Base-by-base conservation (phyloP, 768 basidiomycete species). In the Dioszegia aurantiaca region DNA sequence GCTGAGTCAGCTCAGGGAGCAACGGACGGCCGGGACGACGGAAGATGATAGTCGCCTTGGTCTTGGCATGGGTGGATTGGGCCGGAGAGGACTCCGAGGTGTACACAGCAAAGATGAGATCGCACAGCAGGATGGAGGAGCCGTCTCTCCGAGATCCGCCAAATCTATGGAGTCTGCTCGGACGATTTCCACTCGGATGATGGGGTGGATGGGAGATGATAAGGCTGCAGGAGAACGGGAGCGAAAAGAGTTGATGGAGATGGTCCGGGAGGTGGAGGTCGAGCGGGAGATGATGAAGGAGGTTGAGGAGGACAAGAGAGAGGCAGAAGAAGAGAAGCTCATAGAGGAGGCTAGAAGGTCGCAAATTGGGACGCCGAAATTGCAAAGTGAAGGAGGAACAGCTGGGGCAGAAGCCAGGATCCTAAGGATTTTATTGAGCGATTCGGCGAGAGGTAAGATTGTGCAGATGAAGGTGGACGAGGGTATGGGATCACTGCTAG, bases 231-330 rank as follows among this genome's bases (percentile, higher is more conserved):
- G 27, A 10, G 55, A 60, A 31, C 52, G 55, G 23, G 57, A 57
- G 23, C 24, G 42, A 43, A 55, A 57, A 17, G 58, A 67, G 14
- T 39, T 70, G 19, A 57, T 53, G 48, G 63, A 66, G 21, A 44
- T 58, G 48, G 59, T 72, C 16, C 52, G 58, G n/a, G 70, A 72
- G 43, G 55, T 67, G 4, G 63, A 65, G 47, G 68, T 72, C 11
- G 68, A 72, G 27, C 42, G 60, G 46, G 70, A 67, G 56, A 72
- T 72, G 70, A 53, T 66, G 54, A 61, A 59, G 55, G 70, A 68
- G 44, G 43, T 46, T 28, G 42, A 49, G 31, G 69, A 68, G 39
- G 67, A 59, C 16, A 30, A 56, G 48, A 67, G 62, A 46, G 67
- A 67, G 36, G 33, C 31, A 36, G 61, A 69, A 28, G 69, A 69